Evolutionary conservation across 1,284 basidiomycete genomes (phyloP).

Genomic region (Puccinia horiana): DNA sequence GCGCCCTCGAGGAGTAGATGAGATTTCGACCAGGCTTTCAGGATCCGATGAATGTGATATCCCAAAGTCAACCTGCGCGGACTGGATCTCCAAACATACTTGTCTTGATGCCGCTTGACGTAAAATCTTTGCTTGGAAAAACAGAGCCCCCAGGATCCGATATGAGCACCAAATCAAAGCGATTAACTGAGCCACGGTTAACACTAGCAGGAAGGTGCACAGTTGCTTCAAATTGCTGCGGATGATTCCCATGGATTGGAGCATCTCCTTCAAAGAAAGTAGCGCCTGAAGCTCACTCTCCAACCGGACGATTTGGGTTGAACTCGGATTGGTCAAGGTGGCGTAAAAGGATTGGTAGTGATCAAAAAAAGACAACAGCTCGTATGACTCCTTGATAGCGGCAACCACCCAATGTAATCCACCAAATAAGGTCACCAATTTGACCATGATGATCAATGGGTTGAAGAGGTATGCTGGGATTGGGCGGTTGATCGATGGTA

Average conservation of each 20-base stretch:
- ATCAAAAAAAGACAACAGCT: not conserved
- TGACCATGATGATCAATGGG: conserved; percentile 8
- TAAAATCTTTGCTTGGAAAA: conserved; percentile 9
- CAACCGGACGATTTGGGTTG: not conserved
- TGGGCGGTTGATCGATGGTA: not conserved
- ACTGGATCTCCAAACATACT: not conserved
- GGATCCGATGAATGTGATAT: not conserved
- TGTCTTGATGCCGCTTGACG: conserved; percentile 17
- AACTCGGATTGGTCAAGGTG: not conserved
- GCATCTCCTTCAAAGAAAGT: not conserved
- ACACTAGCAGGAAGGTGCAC: not conserved
- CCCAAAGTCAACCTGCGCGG: not conserved
- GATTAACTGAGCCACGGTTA: not conserved
- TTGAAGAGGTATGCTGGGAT: conserved; percentile 20
- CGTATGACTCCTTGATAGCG: not conserved
- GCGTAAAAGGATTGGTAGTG: conserved; percentile 3
- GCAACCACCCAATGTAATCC: not conserved
- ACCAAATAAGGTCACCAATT: conserved; percentile 12
- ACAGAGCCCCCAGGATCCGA: not conserved
- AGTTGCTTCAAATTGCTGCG: not conserved
- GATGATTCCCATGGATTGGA: not conserved
- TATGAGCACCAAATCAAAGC: not conserved
- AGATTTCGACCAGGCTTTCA: not conserved
- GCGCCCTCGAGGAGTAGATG: not conserved
- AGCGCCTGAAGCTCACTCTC: not conserved